Evolutionary conservation across 1,284 basidiomycete genomes (phyloP).

Genomic region (Moesziomyces aphidis): DNA sequence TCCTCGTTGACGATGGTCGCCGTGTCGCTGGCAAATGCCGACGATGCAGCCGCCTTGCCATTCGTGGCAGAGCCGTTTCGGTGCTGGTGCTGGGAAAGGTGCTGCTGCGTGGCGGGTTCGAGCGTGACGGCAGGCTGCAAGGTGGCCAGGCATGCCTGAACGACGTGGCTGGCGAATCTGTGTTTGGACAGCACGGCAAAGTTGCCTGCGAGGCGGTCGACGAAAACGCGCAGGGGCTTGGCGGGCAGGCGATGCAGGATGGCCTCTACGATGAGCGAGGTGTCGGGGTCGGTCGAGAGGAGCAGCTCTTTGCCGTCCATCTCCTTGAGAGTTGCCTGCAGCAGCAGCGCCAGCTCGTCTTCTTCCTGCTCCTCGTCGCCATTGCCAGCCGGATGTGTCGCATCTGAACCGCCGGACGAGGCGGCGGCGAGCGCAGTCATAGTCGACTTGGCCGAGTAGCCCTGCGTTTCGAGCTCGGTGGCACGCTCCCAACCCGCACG

Average conservation of each 20-base stretch:
- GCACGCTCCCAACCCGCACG: slow-evolving; percentile 43
- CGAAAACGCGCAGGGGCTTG: slow-evolving; percentile 58
- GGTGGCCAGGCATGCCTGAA: slow-evolving; percentile 47
- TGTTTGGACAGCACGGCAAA: slow-evolving; percentile 53
- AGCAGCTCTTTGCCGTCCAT: slow-evolving; percentile 62
- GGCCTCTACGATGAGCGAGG: slow-evolving; percentile 61
- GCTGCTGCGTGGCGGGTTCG: slow-evolving; percentile 23
- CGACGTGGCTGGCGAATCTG: slow-evolving; percentile 65
- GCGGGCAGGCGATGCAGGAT: slow-evolving; percentile 48
- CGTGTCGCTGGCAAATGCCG: slow-evolving; percentile 31
- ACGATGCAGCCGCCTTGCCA: slow-evolving; percentile 19
- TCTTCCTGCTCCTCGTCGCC: slow-evolving; percentile 34
- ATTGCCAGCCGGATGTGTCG: slow-evolving; percentile 4
- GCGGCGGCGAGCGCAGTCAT: slow-evolving; percentile 17
- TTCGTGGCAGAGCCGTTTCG: slow-evolving; percentile 7
- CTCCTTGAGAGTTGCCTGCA: slow-evolving; percentile 63
- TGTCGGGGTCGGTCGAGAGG: slow-evolving; percentile 63
- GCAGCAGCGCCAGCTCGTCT: slow-evolving; percentile 52
- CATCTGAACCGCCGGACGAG: neutral
- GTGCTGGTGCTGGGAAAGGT: slow-evolving; percentile 20
- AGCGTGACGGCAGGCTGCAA: slow-evolving; percentile 48
- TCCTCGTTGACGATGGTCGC: slow-evolving; percentile 45
- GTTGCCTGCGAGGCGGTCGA: slow-evolving; percentile 62
- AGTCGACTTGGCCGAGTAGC: slow-evolving; percentile 29
- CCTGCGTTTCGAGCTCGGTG: slow-evolving; percentile 35